Conservation (phyloP, 1,284 basidiomycete species). For the Ceratobasidium sp. region DNA sequence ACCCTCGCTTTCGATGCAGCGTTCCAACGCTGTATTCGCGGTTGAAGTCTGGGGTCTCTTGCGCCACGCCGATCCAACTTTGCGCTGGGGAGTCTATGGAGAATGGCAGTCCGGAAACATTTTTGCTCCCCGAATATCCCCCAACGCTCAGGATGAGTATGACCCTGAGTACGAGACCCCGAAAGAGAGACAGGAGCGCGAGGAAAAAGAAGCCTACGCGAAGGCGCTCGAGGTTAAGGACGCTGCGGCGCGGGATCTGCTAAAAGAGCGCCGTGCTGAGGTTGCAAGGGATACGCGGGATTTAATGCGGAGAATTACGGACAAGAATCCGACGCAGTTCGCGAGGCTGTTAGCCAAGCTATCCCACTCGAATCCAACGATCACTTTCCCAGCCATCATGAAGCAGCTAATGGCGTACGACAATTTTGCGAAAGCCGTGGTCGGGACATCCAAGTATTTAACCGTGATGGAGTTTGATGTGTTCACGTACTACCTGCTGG, state of each 20-base stretch:
- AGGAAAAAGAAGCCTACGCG: constrained; percentile 61
- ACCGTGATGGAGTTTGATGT: constrained; percentile 96
- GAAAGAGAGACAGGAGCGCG: constrained; percentile 55
- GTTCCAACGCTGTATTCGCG: constrained; percentile 87
- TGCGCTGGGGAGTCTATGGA: constrained; percentile 92
- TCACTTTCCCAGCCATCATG: constrained; percentile 91
- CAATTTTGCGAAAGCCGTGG: constrained; percentile 91
- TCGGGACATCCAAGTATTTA: constrained; percentile 91
- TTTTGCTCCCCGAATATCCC: constrained; percentile 43
- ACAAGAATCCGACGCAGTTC: constrained; percentile 73
- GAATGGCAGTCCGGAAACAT: constrained; percentile 82
- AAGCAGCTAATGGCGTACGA: constrained; percentile 98
- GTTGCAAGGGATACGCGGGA: constrained; percentile 84
- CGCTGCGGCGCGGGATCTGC: constrained; percentile 49
- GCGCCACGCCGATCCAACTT: constrained; percentile 79
- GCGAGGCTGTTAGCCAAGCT: constrained; percentile 94
- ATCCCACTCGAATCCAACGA: constrained; percentile 92
- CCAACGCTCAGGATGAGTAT: constrained; percentile 42
- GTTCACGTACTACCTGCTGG: constrained; percentile 88
- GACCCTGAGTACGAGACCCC: constrained; percentile 41
- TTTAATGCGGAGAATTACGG: constrained; percentile 84
- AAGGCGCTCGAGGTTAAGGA: constrained; percentile 51
- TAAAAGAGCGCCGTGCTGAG: constrained; percentile 77
- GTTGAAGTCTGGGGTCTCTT: constrained; percentile 92
- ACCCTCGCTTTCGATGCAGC: constrained; percentile 88